Conservation (phyloP, 257 asterid genomes). For the Capsicum chinense region DNA sequence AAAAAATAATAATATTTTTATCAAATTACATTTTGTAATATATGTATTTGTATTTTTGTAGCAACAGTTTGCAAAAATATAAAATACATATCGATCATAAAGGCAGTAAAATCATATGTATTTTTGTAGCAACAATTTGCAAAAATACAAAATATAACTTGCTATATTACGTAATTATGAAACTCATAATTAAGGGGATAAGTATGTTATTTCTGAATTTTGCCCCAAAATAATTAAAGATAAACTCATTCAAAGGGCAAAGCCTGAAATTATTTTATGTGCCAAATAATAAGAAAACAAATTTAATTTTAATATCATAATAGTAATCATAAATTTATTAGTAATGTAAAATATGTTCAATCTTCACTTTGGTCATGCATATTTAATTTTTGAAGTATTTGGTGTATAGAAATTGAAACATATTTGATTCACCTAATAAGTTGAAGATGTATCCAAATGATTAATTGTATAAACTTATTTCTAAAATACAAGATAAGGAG, state of each 20-base stretch:
- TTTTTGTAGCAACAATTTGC: too few relatives aligned
- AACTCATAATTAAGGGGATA: too few relatives aligned
- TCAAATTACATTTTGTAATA: too few relatives aligned
- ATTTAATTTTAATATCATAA: neutral
- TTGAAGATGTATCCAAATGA: neutral
- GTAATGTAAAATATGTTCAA: neutral
- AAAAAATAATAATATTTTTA: too few relatives aligned
- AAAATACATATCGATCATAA: too few relatives aligned
- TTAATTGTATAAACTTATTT: neutral
- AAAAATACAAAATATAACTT: too few relatives aligned
- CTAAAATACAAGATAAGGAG: neutral
- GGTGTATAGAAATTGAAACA: neutral
- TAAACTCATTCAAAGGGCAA: neutral
- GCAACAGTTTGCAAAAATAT: too few relatives aligned
- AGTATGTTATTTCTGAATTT: too few relatives aligned
- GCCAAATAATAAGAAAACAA: neutral
- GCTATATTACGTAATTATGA: too few relatives aligned
- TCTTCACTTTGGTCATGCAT: neutral
- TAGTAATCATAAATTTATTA: too few relatives aligned
- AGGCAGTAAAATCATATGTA: too few relatives aligned
- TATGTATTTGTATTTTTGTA: too few relatives aligned
- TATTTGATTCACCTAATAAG: neutral
- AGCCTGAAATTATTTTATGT: neutral
- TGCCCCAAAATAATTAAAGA: neutral
- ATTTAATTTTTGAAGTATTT: neutral